Evolutionary conservation across 768 basidiomycete genomes (phyloP).

Genomic region (Neoboletus brunneissimus): DNA sequence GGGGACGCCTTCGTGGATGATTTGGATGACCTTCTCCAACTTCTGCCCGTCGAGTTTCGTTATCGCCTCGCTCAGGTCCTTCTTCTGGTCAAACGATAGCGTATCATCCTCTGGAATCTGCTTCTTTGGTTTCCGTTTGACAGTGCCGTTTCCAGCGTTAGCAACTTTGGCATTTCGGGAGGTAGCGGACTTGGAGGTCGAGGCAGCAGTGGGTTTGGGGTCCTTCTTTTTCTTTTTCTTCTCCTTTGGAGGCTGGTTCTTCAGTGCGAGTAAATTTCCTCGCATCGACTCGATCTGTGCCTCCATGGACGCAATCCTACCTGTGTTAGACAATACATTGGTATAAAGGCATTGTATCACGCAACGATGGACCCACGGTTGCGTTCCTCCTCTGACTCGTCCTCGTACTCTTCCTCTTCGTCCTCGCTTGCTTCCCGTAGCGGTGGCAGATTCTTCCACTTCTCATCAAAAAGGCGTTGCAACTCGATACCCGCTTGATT

Average conservation of each 20-base stretch:
- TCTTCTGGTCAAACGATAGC: constrained; percentile 95
- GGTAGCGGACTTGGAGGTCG: constrained; percentile 57
- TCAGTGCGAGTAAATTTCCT: constrained; percentile 63
- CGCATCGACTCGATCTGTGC: constrained; percentile 77
- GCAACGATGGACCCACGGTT: constrained; percentile 46
- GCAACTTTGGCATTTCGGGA: constrained; percentile 47
- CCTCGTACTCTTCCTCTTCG: constrained; percentile 62
- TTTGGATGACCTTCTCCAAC: constrained; percentile 87
- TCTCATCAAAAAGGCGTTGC: constrained; percentile 88
- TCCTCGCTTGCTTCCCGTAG: constrained; percentile 53
- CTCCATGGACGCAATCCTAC: constrained; percentile 74
- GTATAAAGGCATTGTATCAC: constrained; percentile 1
- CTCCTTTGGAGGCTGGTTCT: constrained; percentile 52
- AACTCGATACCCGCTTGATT: constrained; percentile 82
- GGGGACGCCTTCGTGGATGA: constrained; percentile 92
- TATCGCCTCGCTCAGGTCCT: constrained; percentile 95
- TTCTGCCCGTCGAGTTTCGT: constrained; percentile 76
- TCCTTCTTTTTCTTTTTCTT: constrained; percentile 76
- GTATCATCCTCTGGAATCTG: constrained; percentile 72
- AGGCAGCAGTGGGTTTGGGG: constrained; percentile 51
- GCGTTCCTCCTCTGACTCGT: constrained; percentile 66
- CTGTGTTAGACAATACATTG: constrained; percentile 37
- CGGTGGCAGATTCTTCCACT: constrained; percentile 78
- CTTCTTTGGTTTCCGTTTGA: constrained; percentile 67
- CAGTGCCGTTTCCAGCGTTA: constrained; percentile 37